Evolutionary conservation across 108 stramenopile species (phyloP), one percentile per base, ranked within the genome.

Genomic region (Fragilariopsis cylindrus): DNA sequence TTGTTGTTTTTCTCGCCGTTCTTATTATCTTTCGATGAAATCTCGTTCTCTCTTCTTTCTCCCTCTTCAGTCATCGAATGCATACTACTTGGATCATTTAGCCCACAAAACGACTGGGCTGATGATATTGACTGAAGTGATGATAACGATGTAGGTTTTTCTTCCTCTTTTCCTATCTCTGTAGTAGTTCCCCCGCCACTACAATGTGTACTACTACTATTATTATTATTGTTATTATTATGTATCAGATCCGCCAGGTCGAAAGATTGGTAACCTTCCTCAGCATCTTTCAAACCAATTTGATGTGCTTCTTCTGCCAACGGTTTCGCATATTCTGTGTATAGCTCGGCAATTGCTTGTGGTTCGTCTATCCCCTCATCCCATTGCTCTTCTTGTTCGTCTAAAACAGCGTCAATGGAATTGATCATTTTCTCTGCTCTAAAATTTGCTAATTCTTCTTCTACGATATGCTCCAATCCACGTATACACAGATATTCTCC

Each of bases 351-450:
- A 57, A 80, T 80, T 19, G 71, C 45, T 6, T 75, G 74, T 30
- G 72, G 72, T 39, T 80, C 79, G 41, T 80, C 60, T 57, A 65
- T 68, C 39, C 74, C 79, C 55, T 80, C 79, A 46, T 80, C 79
- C 42, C 69, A 63, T 62, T 80, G 79, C 19, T 80, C 79, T 16
- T 80, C 79, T 45, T 80, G 79, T 46, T 75, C 79, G 50, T 80
- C 79, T 70, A 80, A 66, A 18, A 80, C 79, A 12, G 79, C 79
- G 47, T 80, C 79, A 47, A 80, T 75, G 50, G 79, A 80, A 45
- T 57, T 69, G 55, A 80, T 80, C 79, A 80, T 80, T 66, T 80
- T 80, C 62, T 80, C 73, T 1, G 79, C 79, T 18, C 79, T 69
- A 43, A 65, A 80, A 65, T 80, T 74, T 21, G 79, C 79, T n/a